phyloP scores from a whole-genome alignment of 2,329 filamentous ascomycete genomes.

The Blastomyces parvus region DNA sequence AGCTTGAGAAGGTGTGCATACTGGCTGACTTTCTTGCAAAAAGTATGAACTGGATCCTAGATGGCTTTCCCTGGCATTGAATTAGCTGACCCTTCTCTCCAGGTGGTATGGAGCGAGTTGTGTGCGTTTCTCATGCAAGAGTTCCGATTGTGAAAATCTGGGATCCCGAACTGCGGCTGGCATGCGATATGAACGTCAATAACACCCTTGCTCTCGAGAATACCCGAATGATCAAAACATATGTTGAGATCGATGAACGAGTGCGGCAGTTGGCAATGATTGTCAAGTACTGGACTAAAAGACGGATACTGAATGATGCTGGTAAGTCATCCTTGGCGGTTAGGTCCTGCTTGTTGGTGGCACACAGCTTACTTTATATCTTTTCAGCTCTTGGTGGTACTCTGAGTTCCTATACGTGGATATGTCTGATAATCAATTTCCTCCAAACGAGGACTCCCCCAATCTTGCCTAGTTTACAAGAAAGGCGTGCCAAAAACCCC shows the following conservation, averaged over 20 bases:
- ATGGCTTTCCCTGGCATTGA: not conserved
- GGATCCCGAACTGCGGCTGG: constrained; percentile 82
- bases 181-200: constrained; percentile 98
- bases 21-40: constrained; percentile 77
- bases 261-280: constrained; percentile 92
- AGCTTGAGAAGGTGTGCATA: constrained; percentile 80
- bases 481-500: constrained; percentile 46
- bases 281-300: constrained; percentile 94
- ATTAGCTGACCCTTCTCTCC: constrained; percentile 13
- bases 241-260: constrained; percentile 84
- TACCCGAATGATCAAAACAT: constrained; percentile 94
- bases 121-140: constrained; percentile 89
- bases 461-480: constrained; percentile 76
- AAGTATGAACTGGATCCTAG: constrained; percentile 49
- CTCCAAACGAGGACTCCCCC: constrained; percentile 78
- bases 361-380: constrained; percentile 18
- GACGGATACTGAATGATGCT: constrained; percentile 87
- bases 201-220: constrained; percentile 92
- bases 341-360: constrained; percentile 1
- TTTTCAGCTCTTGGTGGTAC: constrained; percentile 74
- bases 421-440: constrained; percentile 95
- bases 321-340: constrained; percentile 48
- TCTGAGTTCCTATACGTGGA: constrained; percentile 97
- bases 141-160: constrained; percentile 98
- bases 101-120: constrained; percentile 96